Evolutionary conservation across 75 land plant genomes (phyloP), one percentile per base, ranked within the genome.

Genomic region (Selaginella moellendorffii): DNA sequence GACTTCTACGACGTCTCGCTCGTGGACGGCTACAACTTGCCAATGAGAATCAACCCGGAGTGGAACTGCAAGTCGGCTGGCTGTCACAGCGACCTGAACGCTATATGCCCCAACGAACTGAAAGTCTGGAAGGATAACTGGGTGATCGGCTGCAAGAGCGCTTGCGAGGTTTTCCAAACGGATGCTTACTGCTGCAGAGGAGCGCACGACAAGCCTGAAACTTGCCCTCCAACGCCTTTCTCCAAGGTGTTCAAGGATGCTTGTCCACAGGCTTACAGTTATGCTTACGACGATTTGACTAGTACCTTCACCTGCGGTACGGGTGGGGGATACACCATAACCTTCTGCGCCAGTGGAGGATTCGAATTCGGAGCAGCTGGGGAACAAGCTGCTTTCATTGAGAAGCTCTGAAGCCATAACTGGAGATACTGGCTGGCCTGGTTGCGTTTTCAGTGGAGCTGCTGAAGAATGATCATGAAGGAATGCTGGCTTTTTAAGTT

Each of bases 121-220:
- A 74, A 82, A 18, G n/a, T 56, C 46, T 5, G 46, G 46, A 36
- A 36, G 10, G 25, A 26, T 68, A 30, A 24, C 29, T 77, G 85
- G 78, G 21, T 27, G 75, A 63, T 83, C 42, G 97, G 79, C 0
- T 91, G 95, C 74, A 75, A 68, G 61, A 88, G 95, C 69, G 89
- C 89, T 0, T 91, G 97, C 66, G 71, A 52, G 1, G 82, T 77
- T 0, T 88, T 88, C 73, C 69, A 70, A 29, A 65, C 79, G 1
- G 73, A 81, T 0, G 56, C 74, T 61, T 88, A 82, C 74, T 91
- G 97, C 74, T 91, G 95, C 77, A 85, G 84, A 0, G 97, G 95
- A n/a, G n/a, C 2, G 73, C 74, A 51, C 82, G 62, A 54, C 84
- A 80, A 24, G 46, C n/a, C n/a, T n/a, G n/a, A n/a, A n/a, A 36